Evolutionary conservation across 257 asterid species (phyloP).

Genomic region (Paraleonurus japonicus): DNA sequence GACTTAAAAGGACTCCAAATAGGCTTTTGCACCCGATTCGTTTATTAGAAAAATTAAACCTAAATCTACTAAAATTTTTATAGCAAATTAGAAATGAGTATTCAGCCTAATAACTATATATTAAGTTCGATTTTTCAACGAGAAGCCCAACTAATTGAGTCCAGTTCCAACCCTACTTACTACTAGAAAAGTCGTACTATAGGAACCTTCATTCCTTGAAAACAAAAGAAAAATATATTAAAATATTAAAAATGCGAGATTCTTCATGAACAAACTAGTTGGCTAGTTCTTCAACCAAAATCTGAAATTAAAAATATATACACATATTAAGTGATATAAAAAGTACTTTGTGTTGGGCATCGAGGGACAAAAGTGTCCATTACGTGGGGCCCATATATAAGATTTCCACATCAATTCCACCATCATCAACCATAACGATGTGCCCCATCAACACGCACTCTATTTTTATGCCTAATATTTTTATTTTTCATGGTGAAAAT

Average conservation of each 20-base stretch:
- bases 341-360: constrained; percentile 25
- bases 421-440: constrained; percentile 13
- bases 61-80: no score
- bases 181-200: no score
- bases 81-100: no score
- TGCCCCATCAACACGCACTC: constrained; percentile 16
- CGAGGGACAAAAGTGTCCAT: constrained; percentile 43
- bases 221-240: neutral
- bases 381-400: constrained; percentile 29
- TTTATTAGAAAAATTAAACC: no score
- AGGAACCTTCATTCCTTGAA: constrained; percentile 17
- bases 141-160: no score
- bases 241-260: neutral
- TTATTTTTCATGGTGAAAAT: neutral
- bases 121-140: no score
- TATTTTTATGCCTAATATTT: neutral
- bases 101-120: no score
- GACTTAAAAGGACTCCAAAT: no score
- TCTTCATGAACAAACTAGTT: neutral
- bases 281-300: neutral
- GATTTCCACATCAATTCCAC: constrained; percentile 32
- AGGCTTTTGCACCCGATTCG: no score
- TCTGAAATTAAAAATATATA: neutral
- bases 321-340: neutral
- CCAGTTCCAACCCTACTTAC: no score